Evolutionary conservation across 208 protist species (phyloP).

Genomic region (Wallacemonas sp.): DNA sequence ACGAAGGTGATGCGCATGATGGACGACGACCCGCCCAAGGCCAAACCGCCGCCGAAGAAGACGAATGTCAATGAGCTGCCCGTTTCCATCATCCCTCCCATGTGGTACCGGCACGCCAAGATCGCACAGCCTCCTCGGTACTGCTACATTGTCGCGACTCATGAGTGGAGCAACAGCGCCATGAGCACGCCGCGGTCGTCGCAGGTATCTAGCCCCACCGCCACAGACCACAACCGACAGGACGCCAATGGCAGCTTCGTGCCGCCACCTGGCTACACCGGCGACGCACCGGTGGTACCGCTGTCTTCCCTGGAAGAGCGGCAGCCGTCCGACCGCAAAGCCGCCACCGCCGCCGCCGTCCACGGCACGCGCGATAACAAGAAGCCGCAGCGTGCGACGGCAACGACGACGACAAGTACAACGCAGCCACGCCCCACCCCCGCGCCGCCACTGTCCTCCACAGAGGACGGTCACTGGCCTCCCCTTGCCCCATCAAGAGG

Average conservation of each 20-base stretch:
- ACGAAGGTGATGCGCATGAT: constrained; percentile 77
- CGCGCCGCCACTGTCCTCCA: neutral
- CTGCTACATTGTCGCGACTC: constrained; percentile 3
- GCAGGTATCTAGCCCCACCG: constrained; percentile 7
- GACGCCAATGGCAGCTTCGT: constrained; percentile 6
- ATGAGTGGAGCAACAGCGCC: neutral
- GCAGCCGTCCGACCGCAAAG: neutral
- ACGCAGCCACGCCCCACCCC: neutral
- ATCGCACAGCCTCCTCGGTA: constrained; percentile 62
- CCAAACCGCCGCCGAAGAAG: constrained; percentile 13
- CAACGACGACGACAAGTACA: neutral
- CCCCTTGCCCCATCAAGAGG: neutral
- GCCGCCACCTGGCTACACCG: constrained; percentile 12
- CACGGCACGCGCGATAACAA: neutral
- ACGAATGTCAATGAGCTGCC: constrained; percentile 48
- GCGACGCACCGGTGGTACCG: neutral
- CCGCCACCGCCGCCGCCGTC: neutral
- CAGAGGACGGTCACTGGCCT: constrained; percentile 3
- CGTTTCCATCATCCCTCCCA: constrained; percentile 63
- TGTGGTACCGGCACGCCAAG: constrained; percentile 73
- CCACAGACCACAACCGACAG: neutral
- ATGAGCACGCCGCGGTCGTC: constrained; percentile 7
- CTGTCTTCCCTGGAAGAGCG: constrained; percentile 4
- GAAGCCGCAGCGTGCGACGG: neutral
- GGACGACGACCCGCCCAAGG: constrained; percentile 67